Evolutionary conservation across 768 basidiomycete genomes (phyloP).

Genomic region (Naganishia vishniacii): DNA sequence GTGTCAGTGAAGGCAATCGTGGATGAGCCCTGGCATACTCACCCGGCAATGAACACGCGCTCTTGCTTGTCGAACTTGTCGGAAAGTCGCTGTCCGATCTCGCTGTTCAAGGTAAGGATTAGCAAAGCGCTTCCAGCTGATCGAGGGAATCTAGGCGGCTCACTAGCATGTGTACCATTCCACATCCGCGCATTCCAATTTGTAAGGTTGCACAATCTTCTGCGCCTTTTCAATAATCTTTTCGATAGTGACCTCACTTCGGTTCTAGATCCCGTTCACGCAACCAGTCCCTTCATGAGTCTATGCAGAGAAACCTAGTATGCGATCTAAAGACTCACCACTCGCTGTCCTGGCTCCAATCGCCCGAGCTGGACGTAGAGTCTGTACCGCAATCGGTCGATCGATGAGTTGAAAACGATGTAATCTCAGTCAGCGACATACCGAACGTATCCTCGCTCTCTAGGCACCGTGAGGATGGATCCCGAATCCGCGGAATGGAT

Average conservation of each 20-base stretch:
- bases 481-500: slow-evolving; percentile 24
- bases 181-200: slow-evolving; percentile 30
- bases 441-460: slow-evolving; percentile 28
- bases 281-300: no score
- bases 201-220: slow-evolving; percentile 31
- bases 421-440: not conserved
- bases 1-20: not conserved
- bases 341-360: slow-evolving; percentile 16
- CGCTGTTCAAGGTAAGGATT: not conserved
- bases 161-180: slow-evolving; percentile 37
- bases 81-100: slow-evolving; percentile 34
- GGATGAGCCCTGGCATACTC: not conserved
- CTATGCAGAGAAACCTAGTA: no score
- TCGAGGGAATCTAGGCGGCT: not conserved
- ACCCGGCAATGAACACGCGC: slow-evolving; percentile 35
- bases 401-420: not conserved
- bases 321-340: no score
- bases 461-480: slow-evolving; percentile 22
- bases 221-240: slow-evolving; percentile 29
- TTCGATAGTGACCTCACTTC: slow-evolving; percentile 27
- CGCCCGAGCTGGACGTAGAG: slow-evolving; percentile 23
- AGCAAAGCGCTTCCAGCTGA: not conserved
- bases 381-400: not conserved
- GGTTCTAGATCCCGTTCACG: no score
- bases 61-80: slow-evolving; percentile 26